Evolutionary conservation across 2,329 filamentous ascomycete genomes (phyloP), one percentile per base, ranked within the genome.

Genomic region (Didymella pinodella): DNA sequence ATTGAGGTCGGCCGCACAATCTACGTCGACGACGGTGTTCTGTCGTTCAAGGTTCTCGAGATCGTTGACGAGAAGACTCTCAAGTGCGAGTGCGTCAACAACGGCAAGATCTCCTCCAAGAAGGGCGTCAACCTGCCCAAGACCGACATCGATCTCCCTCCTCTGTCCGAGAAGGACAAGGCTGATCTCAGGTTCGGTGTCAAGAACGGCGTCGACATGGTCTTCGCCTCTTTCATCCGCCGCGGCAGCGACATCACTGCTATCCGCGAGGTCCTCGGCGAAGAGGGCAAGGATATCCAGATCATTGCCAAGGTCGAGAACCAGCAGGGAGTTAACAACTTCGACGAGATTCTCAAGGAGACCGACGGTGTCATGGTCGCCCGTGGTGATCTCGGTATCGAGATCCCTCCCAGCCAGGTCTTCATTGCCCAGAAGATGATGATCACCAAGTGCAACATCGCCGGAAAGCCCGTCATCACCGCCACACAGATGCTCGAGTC

Each of bases 271-370:
- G 90, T 98, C 63, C 88, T 99, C 51, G 95, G 95, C 64, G 86
- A 92, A 75, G 90, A 96, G 44, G 95, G 95, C 80, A 92, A 91
- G 83, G 89, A 96, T 80, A 97, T 99, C 75, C 94, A 99, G 85
- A 97, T 99, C 83, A 98, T 99, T 78, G 91, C 95, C 86, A 99
- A 99, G 90, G 97, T 99, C 71, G 95, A 99, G 88, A 99, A 99
- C 86, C 92, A 97, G 81, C 95, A 99, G 83, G 95, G 95, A 82
- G 91, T 99, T 67, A 98, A 99, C 89, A 99, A 99, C 87, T 99
- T 99, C 80, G 89, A 91, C 72, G 94, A 98, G 84, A 99, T 99
- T 75, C 88, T 99, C 61, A 86, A 88, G 77, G 92, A 93, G 84
- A 98, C 95, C 6, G 95, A 99, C 79, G 95, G 95, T 86, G 93